Base-by-base conservation (phyloP, 768 basidiomycete species). In the Cyclocybe aegerita region DNA sequence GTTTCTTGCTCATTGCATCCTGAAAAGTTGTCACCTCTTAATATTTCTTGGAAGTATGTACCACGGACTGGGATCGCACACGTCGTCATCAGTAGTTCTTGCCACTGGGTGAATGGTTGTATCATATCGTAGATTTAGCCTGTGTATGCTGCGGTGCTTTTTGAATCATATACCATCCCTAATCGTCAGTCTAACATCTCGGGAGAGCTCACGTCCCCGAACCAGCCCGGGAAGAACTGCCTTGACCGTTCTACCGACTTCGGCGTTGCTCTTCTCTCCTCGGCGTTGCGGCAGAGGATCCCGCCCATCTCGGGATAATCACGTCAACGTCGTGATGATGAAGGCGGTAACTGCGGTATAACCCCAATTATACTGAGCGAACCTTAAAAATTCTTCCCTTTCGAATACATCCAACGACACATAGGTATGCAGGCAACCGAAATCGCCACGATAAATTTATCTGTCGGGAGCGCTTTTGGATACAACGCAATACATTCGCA, bases 261-360 rank as follows among this genome's bases (percentile, higher is more conserved):
- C 23, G 23, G 23, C 23, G 23, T 23, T 23, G 23, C 23, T 23
- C 23, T 23, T 23, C 23, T 23, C 23, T 23, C 23, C 23, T 23
- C 23, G 23, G 23, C 4, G 23, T 23, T 23, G 33, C 40, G 16
- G 43, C 14, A 16, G 16, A 46, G 42, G 46, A 45, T 46, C 51
- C 61, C 61, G 61, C 47, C 49, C 57, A 59, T 63, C 61, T 63
- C 61, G 61, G 61, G 48, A 48, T 50, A 52, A 56, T 63, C 59
- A 55, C 49, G 37, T 57, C 53, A 56, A 52, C 35, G 29, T 44
- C 37, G 15, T 5, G 30, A 33, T 39, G 44, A 43, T 47, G 35
- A 40, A 40, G 48, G 46, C 48, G 46, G 49, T 39, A 38, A 31
- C 37, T 31, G 46, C 29, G 29, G 31, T 15, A 39, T 35, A 39